phyloP scores from a whole-genome alignment of 495 filamentous ascomycete genomes.

The Tuber indicum region DNA sequence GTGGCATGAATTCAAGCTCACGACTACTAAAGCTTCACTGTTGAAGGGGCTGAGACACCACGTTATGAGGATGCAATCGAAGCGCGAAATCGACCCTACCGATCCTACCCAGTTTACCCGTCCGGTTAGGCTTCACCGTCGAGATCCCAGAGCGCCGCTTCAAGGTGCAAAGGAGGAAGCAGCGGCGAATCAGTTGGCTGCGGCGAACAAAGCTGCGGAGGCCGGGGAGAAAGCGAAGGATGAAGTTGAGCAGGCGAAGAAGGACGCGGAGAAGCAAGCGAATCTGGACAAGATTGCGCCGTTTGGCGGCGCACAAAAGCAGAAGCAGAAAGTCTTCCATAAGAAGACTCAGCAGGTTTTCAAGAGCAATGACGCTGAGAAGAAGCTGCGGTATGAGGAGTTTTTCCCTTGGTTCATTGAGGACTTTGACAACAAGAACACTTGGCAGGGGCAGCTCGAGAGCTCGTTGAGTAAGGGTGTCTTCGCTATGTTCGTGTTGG shows the following conservation, averaged over 20 bases:
- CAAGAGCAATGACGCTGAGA: slow-evolving; percentile 64
- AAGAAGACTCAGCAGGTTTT: slow-evolving; percentile 66
- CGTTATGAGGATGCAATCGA: slow-evolving; percentile 66
- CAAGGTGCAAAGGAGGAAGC: slow-evolving; percentile 53
- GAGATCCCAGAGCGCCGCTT: slow-evolving; percentile 71
- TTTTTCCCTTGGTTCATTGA: slow-evolving; percentile 93
- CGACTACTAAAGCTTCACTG: slow-evolving; percentile 71
- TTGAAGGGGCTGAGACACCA: slow-evolving; percentile 78
- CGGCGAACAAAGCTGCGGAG: slow-evolving; percentile 46
- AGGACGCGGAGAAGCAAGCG: slow-evolving; percentile 71
- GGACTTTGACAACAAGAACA: slow-evolving; percentile 87
- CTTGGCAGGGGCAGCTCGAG: slow-evolving; percentile 87
- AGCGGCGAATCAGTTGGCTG: slow-evolving; percentile 43
- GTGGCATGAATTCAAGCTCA: slow-evolving; percentile 46
- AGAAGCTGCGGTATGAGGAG: slow-evolving; percentile 89
- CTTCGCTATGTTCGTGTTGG: slow-evolving; percentile 67
- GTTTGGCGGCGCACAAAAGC: slow-evolving; percentile 50
- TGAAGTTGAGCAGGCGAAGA: slow-evolving; percentile 63
- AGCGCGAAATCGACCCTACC: slow-evolving; percentile 60
- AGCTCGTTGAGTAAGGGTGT: slow-evolving; percentile 69
- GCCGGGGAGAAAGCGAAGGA: slow-evolving; percentile 64
- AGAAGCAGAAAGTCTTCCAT: slow-evolving; percentile 62
- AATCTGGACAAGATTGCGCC: slow-evolving; percentile 87
- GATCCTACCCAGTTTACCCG: slow-evolving; percentile 76
- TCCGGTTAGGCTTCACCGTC: slow-evolving; percentile 79